phyloP scores from a whole-genome alignment of 495 filamentous ascomycete species.

The Tuber brumale region DNA sequence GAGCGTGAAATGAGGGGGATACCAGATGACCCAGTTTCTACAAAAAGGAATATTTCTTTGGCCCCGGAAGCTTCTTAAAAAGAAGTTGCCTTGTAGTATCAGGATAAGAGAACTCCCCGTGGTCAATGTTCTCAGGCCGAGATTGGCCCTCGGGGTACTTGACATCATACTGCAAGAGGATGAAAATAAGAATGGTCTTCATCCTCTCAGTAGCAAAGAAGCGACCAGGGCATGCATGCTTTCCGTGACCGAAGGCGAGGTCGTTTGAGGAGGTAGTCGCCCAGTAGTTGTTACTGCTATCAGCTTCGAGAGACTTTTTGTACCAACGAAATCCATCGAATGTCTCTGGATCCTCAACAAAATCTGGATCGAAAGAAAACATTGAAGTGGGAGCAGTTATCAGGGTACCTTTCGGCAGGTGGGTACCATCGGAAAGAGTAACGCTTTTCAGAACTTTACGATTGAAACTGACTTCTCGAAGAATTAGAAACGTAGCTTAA shows the following conservation, averaged over 20 bases:
- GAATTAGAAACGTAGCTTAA: background rate
- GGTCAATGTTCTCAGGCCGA: slow-evolving; percentile 42
- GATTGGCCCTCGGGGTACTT: slow-evolving; percentile 44
- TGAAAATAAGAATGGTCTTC: slow-evolving; percentile 46
- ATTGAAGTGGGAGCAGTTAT: slow-evolving; percentile 38
- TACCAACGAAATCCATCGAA: slow-evolving; percentile 55
- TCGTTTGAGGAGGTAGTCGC: slow-evolving; percentile 46
- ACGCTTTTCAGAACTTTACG: slow-evolving; percentile 46
- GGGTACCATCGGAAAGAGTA: slow-evolving; percentile 47
- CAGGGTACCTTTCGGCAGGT: slow-evolving; percentile 44
- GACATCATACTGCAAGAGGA: slow-evolving; percentile 49
- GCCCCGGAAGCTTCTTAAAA: slow-evolving; percentile 36
- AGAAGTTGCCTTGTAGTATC: slow-evolving; percentile 41
- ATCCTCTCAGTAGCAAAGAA: slow-evolving; percentile 52
- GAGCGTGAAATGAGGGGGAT: background rate
- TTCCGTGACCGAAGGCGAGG: slow-evolving; percentile 52
- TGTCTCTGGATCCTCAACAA: slow-evolving; percentile 42
- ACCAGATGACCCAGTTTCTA: background rate
- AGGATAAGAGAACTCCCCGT: slow-evolving; percentile 44
- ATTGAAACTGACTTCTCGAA: slow-evolving; percentile 43
- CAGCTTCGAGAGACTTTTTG: slow-evolving; percentile 44
- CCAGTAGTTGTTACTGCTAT: slow-evolving; percentile 44
- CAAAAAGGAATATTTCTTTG: slow-evolving; percentile 20
- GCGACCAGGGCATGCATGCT: slow-evolving; percentile 52
- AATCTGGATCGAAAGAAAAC: slow-evolving; percentile 14